phyloP scores from a whole-genome alignment of 176 grass and related monocot genomes.

The Hordeum marinum region DNA sequence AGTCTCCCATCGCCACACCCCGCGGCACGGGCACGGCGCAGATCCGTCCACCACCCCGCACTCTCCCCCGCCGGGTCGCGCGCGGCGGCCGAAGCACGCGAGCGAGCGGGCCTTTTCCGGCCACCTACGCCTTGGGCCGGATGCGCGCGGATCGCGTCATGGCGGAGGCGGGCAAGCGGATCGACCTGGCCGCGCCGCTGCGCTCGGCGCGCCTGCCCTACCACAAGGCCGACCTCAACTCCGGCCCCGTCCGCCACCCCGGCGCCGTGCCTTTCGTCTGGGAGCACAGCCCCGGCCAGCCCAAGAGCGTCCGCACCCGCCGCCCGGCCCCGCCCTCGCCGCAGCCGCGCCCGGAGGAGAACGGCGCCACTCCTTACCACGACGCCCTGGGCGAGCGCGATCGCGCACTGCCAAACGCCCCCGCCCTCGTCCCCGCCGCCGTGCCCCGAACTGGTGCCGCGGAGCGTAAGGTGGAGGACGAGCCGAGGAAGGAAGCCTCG shows the following conservation, averaged over 20 bases:
- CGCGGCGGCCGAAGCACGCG: conserved; percentile 30
- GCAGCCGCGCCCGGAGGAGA: conserved; percentile 16
- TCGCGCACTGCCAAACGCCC: not conserved
- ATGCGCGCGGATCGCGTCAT: conserved; percentile 31
- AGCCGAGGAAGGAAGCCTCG: not conserved
- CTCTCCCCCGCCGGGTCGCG: not conserved
- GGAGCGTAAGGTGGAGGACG: not conserved
- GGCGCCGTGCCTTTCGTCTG: conserved; percentile 81
- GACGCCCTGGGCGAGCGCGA: conserved; percentile 15
- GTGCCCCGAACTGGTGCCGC: not conserved
- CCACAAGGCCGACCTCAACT: conserved; percentile 51
- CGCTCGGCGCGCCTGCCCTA: conserved; percentile 41
- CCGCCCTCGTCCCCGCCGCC: not conserved
- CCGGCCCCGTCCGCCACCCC: conserved; percentile 65
- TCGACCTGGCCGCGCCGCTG: conserved; percentile 70
- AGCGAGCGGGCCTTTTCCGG: not conserved
- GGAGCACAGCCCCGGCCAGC: conserved; percentile 82
- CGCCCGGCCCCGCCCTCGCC: conserved; percentile 13
- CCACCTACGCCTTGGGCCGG: not conserved
- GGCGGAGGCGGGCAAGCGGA: conserved; percentile 38
- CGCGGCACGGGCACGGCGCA: not conserved
- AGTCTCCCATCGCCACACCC: not conserved
- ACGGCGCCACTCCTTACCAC: conserved; percentile 22
- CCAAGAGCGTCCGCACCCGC: conserved; percentile 55
- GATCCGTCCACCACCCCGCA: conserved; percentile 22